Conservation (phyloP, 1,284 basidiomycete genomes). For the Athelia psychrophila region DNA sequence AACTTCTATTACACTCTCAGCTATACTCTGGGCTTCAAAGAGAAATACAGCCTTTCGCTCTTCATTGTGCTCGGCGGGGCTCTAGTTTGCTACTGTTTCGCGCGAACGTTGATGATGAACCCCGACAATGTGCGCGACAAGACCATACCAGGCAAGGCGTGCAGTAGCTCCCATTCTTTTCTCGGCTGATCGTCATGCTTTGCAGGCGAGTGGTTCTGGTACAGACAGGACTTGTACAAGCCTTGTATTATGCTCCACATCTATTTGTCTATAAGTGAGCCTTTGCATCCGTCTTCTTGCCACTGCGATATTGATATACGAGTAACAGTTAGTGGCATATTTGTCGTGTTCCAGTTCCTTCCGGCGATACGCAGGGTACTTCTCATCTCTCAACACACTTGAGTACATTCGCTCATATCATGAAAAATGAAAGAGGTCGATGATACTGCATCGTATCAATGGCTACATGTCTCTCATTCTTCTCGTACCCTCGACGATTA, state of each 20-base stretch:
- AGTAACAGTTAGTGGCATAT: constrained; percentile 23
- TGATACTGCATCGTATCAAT: constrained; percentile 20
- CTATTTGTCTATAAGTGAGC: constrained; percentile 21
- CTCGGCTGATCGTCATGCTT: neutral
- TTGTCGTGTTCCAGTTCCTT: constrained; percentile 21
- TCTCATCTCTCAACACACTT: neutral
- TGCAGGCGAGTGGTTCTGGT: constrained; percentile 25
- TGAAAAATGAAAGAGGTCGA: constrained; percentile 9
- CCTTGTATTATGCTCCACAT: constrained; percentile 22
- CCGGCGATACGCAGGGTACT: constrained; percentile 23
- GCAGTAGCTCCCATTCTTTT: neutral
- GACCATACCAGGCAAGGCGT: constrained; percentile 15
- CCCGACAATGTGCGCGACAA: constrained; percentile 4
- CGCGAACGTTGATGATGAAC: constrained; percentile 18
- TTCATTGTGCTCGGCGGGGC: constrained; percentile 25
- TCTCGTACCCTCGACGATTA: constrained; percentile 18
- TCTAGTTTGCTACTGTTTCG: constrained; percentile 21
- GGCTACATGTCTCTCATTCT: constrained; percentile 14
- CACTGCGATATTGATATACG: too few relatives aligned
- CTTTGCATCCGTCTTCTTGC: neutral
- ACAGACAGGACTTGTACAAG: constrained; percentile 16
- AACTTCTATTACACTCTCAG: constrained; percentile 18
- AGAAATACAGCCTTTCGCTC: constrained; percentile 18
- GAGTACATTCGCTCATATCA: neutral
- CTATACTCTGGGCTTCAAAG: constrained; percentile 23